These are phyloP conservation scores for Hymenochaete sp. DNA, from an alignment of 1,284 basidiomycete genomes.

Conservation along the genomic window DNA sequence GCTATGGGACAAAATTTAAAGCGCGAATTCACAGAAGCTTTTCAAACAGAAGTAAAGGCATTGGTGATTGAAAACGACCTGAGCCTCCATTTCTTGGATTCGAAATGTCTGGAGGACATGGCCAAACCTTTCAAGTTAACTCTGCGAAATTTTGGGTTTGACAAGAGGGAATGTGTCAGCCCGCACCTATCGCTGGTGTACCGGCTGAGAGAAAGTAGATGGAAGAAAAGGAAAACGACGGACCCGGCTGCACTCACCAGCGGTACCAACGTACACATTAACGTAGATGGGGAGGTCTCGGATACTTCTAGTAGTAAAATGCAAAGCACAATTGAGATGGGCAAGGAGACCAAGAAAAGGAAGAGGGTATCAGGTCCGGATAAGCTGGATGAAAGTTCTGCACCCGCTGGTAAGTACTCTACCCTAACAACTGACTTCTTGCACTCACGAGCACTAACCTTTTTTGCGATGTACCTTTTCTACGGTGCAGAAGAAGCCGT, in stretches of 20 bases:
- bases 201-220: constrained; percentile 7
- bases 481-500: too few relatives aligned
- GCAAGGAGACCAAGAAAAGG: constrained; percentile 22
- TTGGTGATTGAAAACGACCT: constrained; percentile 29
- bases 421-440: neutral
- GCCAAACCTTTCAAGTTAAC: constrained; percentile 7
- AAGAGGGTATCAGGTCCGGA: constrained; percentile 27
- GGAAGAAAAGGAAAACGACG: neutral
- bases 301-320: neutral
- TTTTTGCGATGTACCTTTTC: too few relatives aligned
- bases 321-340: neutral
- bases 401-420: neutral
- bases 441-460: too few relatives aligned
- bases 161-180: constrained; percentile 2
- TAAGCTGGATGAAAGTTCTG: neutral
- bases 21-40: constrained; percentile 43
- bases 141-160: constrained; percentile 13
- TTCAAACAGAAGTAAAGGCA: constrained; percentile 43
- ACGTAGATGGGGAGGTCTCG: neutral
- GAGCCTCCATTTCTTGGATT: constrained; percentile 23
- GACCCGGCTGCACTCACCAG: neutral
- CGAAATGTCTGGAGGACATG: constrained; percentile 9
- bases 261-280: neutral
- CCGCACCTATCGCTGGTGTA: constrained; percentile 11
- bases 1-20: constrained; percentile 38